Evolutionary conservation across 1,284 basidiomycete species (phyloP).

Genomic region (Anthracocystis walkeri): DNA sequence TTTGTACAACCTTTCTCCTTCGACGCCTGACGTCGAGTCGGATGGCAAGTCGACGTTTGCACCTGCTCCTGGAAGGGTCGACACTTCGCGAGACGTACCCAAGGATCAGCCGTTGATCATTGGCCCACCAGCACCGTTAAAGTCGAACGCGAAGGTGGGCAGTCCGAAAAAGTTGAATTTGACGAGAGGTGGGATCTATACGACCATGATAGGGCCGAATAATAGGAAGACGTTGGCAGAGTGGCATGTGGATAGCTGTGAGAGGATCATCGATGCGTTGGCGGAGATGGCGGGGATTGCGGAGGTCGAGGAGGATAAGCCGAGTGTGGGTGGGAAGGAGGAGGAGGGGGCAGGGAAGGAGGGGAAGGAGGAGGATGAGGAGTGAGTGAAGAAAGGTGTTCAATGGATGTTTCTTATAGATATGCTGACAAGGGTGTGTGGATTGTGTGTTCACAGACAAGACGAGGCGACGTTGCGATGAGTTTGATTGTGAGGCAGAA

Average conservation of each 20-base stretch:
- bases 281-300: slow-evolving; percentile 60
- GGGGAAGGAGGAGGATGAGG: background rate
- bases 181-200: slow-evolving; percentile 58
- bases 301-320: slow-evolving; percentile 16
- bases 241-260: slow-evolving; percentile 64
- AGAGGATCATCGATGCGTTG: slow-evolving; percentile 60
- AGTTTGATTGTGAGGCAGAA: background rate
- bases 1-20: slow-evolving; percentile 51
- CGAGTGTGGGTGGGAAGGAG: slow-evolving; percentile 9
- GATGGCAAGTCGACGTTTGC: slow-evolving; percentile 9
- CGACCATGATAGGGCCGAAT: slow-evolving; percentile 63
- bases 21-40: slow-evolving; percentile 32
- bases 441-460: background rate
- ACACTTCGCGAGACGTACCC: background rate
- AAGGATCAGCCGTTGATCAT: slow-evolving; percentile 41
- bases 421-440: background rate
- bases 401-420: background rate
- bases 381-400: background rate
- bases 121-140: slow-evolving; percentile 55
- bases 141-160: slow-evolving; percentile 27
- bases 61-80: background rate
- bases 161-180: slow-evolving; percentile 54
- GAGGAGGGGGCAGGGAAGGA: background rate
- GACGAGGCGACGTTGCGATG: background rate
- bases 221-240: slow-evolving; percentile 65